Conservation (phyloP, 1,284 basidiomycete species). For the Austropuccinia psidii region DNA sequence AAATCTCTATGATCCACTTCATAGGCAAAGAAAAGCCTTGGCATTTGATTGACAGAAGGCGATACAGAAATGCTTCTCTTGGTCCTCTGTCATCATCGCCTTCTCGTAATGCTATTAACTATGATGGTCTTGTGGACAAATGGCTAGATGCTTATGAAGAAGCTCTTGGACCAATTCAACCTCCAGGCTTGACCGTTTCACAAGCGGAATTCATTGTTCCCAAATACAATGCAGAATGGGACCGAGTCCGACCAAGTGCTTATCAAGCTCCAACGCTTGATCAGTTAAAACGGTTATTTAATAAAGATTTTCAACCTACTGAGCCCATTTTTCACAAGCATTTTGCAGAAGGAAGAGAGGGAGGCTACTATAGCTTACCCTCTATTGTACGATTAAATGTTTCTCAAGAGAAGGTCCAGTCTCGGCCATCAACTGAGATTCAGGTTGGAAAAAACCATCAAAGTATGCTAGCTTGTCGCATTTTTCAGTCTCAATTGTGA, state of each 20-base stretch:
- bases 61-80: constrained; percentile 38
- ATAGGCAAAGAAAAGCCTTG: constrained; percentile 92
- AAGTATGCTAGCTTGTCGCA: constrained; percentile 21
- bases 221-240: constrained; percentile 67
- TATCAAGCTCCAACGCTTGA: constrained; percentile 39
- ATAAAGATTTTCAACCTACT: not conserved
- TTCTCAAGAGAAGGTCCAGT: constrained; percentile 22
- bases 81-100: constrained; percentile 40
- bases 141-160: constrained; percentile 88
- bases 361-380: constrained; percentile 24
- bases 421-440: constrained; percentile 12
- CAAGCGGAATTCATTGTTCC: constrained; percentile 58
- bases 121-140: constrained; percentile 67
- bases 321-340: not conserved
- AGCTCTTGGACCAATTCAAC: constrained; percentile 60
- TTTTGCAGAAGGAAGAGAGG: not conserved
- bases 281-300: constrained; percentile 27
- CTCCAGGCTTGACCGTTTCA: constrained; percentile 49
- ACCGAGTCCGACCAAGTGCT: constrained; percentile 49
- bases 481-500: not conserved
- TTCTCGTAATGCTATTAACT: constrained; percentile 53
- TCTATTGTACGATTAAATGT: constrained; percentile 47
- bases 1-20: constrained; percentile 85
- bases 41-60: constrained; percentile 52
- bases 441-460: constrained; percentile 29